Conservation (phyloP, 2,329 filamentous ascomycete genomes). For the Coniochaeta hoffmannii region DNA sequence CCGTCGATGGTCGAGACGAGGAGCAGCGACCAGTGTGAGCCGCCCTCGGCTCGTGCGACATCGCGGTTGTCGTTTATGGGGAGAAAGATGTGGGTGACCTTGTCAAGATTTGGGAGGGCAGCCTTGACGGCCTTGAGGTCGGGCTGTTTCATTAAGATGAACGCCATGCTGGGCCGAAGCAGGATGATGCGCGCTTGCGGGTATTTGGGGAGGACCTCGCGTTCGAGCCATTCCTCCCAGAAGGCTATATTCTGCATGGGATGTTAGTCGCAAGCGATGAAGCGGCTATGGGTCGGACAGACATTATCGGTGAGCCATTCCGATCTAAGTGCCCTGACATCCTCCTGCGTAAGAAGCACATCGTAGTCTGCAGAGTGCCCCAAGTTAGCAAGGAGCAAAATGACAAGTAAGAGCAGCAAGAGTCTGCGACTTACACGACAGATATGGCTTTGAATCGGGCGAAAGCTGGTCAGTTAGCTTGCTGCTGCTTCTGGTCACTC, state of each 20-base stretch:
- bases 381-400: neutral
- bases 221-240: conserved; percentile 97
- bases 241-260: conserved; percentile 91
- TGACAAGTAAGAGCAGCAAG: neutral
- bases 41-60: conserved; percentile 72
- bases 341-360: conserved; percentile 65
- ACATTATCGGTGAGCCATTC: conserved; percentile 98
- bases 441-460: conserved; percentile 1
- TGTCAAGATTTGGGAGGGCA: conserved; percentile 72
- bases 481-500: neutral
- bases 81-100: conserved; percentile 87
- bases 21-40: conserved; percentile 90
- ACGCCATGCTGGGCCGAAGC: conserved; percentile 86
- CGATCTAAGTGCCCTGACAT: conserved; percentile 78
- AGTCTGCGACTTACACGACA: conserved; percentile 9
- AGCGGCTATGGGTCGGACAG: conserved; percentile 23
- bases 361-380: conserved; percentile 30
- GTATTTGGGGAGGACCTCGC: conserved; percentile 73
- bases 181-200: conserved; percentile 82
- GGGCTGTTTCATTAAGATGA: conserved; percentile 73
- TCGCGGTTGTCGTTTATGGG: conserved; percentile 87
- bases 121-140: conserved; percentile 49
- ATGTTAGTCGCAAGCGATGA: conserved; percentile 15
- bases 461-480: conserved; percentile 3
- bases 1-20: conserved; percentile 84